Evolutionary conservation across 306 rosid genomes (phyloP).

Genomic region (Trifolium repens): DNA sequence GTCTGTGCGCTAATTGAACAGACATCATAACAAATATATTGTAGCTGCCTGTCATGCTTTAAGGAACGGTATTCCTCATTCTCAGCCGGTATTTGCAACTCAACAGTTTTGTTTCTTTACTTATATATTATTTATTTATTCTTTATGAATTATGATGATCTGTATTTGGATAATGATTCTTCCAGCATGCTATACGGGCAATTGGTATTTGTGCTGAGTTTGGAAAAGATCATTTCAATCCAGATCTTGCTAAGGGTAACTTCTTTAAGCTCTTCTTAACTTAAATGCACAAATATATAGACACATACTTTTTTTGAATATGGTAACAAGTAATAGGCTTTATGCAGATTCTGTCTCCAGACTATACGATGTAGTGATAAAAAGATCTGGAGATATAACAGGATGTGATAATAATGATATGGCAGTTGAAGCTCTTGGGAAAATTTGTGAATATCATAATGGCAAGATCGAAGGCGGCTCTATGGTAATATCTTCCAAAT

Average conservation of each 20-base stretch:
- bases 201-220: conserved; percentile 40
- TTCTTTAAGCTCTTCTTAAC: conserved; percentile 1
- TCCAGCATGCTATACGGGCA: conserved; percentile 41
- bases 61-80: neutral
- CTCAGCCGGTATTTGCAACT: conserved; percentile 34
- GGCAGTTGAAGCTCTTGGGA: conserved; percentile 45
- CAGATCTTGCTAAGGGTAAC: conserved; percentile 30
- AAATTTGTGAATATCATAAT: conserved; percentile 36
- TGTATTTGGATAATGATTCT: neutral
- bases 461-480: conserved; percentile 12
- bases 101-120: conserved; percentile 5
- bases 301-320: neutral
- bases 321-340: neutral
- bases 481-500: conserved; percentile 17
- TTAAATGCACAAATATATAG: neutral
- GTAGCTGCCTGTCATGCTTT: neutral
- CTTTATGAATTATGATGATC: neutral
- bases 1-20: conserved; percentile 21
- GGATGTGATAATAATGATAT: conserved; percentile 1
- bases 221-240: neutral
- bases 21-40: neutral
- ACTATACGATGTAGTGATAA: neutral
- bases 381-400: neutral
- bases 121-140: conserved; percentile 1
- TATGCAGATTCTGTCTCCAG: conserved; percentile 30